Percentiles rank a stretch among this genome's conserved stretches.
These are phyloP conservation scores for Pseudogymnoascus sp. DNA, from an alignment of 2,329 filamentous ascomycete genomes.

Conservation along the genomic window DNA sequence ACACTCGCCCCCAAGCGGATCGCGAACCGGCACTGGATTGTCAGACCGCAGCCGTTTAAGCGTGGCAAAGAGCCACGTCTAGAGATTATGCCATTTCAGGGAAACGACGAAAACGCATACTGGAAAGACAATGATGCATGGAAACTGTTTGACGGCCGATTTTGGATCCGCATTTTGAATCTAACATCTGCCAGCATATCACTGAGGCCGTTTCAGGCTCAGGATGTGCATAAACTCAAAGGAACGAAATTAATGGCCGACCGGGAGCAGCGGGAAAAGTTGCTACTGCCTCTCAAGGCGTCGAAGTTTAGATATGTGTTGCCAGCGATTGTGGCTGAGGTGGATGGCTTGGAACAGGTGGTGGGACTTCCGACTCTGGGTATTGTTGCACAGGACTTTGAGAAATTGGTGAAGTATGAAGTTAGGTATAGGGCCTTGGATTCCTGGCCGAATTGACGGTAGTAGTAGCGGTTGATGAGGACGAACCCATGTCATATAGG, in stretches of 20 bases:
- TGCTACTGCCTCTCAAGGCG: conserved; percentile 11
- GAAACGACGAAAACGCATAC: neutral
- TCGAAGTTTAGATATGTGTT: conserved; percentile 19
- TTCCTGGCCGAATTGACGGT: neutral
- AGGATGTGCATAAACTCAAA: conserved; percentile 16
- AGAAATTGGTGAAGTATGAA: conserved; percentile 14
- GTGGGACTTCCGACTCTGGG: conserved; percentile 23
- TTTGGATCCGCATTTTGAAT: conserved; percentile 44
- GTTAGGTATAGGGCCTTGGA: conserved; percentile 23
- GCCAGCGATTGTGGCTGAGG: conserved; percentile 18
- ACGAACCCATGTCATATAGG: neutral
- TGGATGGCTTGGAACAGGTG: conserved; percentile 13
- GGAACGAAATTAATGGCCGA: neutral
- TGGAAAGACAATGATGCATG: conserved; percentile 18
- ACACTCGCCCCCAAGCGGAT: neutral
- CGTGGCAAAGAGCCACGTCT: conserved; percentile 30
- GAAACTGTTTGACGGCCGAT: conserved; percentile 48
- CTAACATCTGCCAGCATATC: neutral
- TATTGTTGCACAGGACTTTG: conserved; percentile 7
- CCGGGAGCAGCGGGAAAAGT: neutral
- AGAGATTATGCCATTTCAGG: conserved; percentile 35
- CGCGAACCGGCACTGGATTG: neutral
- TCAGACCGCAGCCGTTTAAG: neutral
- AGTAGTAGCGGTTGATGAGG: neutral
- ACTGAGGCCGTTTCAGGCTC: conserved; percentile 16